Conservation (phyloP, 306 rosid species). For the Arachis stenosperma region DNA sequence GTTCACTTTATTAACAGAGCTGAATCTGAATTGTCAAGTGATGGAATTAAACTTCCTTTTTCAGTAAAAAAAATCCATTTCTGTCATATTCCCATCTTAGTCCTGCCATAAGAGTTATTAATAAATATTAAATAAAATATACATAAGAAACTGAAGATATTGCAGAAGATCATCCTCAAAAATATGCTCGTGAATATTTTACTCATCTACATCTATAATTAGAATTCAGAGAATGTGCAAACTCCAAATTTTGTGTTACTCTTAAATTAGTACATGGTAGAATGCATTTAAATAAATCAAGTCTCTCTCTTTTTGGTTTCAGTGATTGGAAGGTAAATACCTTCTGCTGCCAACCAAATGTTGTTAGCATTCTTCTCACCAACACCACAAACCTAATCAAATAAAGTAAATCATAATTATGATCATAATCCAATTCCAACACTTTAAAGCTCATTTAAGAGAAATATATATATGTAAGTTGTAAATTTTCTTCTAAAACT, state of each 20-base stretch:
- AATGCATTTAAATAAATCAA: conserved; percentile 31
- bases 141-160: conserved; percentile 9
- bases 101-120: neutral
- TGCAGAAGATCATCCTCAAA: conserved; percentile 29
- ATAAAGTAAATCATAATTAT: conserved; percentile 13
- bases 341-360: conserved; percentile 94
- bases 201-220: conserved; percentile 36
- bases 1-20: neutral
- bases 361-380: conserved; percentile 87
- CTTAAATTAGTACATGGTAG: conserved; percentile 14
- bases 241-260: conserved; percentile 43
- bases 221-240: conserved; percentile 16
- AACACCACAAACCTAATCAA: conserved; percentile 61
- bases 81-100: neutral
- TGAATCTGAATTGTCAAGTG: neutral
- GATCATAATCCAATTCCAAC: conserved; percentile 12
- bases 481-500: neutral
- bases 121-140: neutral
- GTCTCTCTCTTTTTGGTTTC: conserved; percentile 58
- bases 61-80: neutral
- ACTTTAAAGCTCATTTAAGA: neutral
- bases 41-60: neutral
- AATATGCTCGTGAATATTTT: conserved; percentile 12
- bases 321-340: conserved; percentile 80
- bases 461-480: neutral